Evolutionary conservation across 1,284 basidiomycete genomes (phyloP), one percentile per base, ranked within the genome.

Genomic region (Phellinidium pouzarii): DNA sequence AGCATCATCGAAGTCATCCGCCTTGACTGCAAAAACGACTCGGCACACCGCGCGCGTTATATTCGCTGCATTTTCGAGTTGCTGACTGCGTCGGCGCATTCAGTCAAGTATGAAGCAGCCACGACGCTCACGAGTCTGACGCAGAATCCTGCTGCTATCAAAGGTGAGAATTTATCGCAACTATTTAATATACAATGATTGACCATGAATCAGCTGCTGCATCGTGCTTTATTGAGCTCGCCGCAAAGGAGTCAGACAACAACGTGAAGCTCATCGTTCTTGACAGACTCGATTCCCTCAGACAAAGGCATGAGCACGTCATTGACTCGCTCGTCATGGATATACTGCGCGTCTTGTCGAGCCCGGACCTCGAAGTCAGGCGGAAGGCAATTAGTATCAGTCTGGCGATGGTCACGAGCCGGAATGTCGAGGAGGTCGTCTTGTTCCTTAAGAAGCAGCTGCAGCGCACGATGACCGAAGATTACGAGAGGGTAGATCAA

Each of bases 181-280:
- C 22, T 8, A 17, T n/a, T 52, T 14, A 2, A 7, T 2, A 8
- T 12, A 20, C 17, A 29, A 25, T 7, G 7, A 34, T 46, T 63
- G 37, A 57, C 20, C 9, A 19, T 26, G 37, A 17, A 48, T 4
- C 59, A 93, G 94, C 96, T 58, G 87, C 95, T 44, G 94, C 93
- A 0, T 82, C 85, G 9, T 90, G 84, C 54, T 85, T 97, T 60
- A 91, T 97, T 62, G 91, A 85, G 62, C 82, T 99, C 52, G 85
- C 94, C 54, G 78, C 90, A 65, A 95, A 94, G 72, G 94, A 97
- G 71, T 93, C 93, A 1, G 95, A 98, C 74, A 99, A 99, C 75
- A 99, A 99, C 62, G 95, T 98, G 70, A 99, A 99, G 71, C 81
- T 99, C 54, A 99, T 99, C 59, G 96, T 99, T 8, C 79, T 99